phyloP scores from a whole-genome alignment of 768 basidiomycete species.

The Fistulinella prunicolor region DNA sequence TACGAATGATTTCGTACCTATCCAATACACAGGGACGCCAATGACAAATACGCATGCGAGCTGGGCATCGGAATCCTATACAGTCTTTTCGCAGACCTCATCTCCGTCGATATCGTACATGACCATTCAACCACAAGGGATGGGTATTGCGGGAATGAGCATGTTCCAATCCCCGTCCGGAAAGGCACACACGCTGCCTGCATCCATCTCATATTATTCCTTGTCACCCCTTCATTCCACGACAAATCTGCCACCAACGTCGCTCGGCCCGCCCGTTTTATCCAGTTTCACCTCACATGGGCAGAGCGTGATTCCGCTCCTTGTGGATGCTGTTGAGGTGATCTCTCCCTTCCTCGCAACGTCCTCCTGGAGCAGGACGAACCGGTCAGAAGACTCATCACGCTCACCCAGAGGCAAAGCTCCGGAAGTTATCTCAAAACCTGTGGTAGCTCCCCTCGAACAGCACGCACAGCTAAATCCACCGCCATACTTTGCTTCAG shows the following conservation, averaged over 20 bases:
- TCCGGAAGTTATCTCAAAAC: slow-evolving; percentile 5
- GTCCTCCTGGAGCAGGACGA: slow-evolving; percentile 1
- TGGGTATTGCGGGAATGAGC: not conserved
- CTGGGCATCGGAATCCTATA: slow-evolving; percentile 13
- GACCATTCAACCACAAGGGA: not conserved
- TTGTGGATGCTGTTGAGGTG: slow-evolving; percentile 21
- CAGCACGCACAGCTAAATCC: slow-evolving; percentile 25
- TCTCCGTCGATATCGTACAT: slow-evolving; percentile 2
- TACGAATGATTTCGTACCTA: not conserved
- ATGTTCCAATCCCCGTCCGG: too few species aligned
- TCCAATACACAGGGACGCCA: not conserved
- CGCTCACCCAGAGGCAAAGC: not conserved
- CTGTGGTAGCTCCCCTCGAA: not conserved
- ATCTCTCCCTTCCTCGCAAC: slow-evolving; percentile 22
- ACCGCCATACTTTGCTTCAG: slow-evolving; percentile 23
- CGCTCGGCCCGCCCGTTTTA: slow-evolving; percentile 1
- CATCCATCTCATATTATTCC: not conserved
- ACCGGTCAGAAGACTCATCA: not conserved
- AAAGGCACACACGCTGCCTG: too few species aligned
- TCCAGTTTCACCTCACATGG: not conserved
- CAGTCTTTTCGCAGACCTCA: not conserved
- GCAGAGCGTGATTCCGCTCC: not conserved
- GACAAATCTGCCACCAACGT: slow-evolving; percentile 5
- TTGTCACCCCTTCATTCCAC: slow-evolving; percentile 5
- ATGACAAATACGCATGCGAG: not conserved